A percentile compares a stretch with the other conserved stretches of the same genome.
Evolutionary conservation across 768 basidiomycete genomes (phyloP).

Genomic region (Mycena venus): DNA sequence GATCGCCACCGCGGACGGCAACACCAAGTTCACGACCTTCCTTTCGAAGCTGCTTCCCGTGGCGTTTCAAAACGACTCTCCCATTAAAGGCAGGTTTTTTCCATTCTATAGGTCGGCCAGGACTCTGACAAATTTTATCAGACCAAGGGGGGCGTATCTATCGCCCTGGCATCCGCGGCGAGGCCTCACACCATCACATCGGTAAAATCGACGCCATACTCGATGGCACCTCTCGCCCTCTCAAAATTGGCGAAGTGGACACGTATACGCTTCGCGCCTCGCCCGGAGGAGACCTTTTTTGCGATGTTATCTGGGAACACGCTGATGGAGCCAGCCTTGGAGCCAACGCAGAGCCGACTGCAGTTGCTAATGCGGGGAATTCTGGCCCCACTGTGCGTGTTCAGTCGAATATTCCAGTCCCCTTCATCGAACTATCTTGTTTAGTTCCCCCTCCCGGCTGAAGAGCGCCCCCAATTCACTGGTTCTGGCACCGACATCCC

Average conservation of each 20-base stretch:
- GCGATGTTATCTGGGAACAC: conserved; percentile 10
- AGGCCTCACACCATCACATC: background rate
- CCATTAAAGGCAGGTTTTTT: conserved; percentile 7
- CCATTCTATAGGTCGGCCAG: too few relatives aligned
- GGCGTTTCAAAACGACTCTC: conserved; percentile 5
- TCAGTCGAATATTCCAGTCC: too few relatives aligned
- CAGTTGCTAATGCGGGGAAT: too few relatives aligned
- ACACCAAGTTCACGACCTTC: background rate
- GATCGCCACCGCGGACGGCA: background rate
- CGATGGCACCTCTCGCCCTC: background rate
- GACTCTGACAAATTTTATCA: background rate
- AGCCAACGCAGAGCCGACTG: too few relatives aligned
- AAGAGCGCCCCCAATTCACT: background rate
- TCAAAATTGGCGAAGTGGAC: background rate
- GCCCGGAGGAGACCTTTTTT: background rate
- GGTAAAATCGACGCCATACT: conserved; percentile 8
- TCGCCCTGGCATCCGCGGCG: background rate
- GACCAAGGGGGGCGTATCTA: conserved; percentile 6
- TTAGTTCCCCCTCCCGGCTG: background rate
- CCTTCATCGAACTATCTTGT: too few relatives aligned
- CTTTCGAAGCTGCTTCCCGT: conserved; percentile 1
- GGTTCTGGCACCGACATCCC: background rate
- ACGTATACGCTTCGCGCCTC: background rate
- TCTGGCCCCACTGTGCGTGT: too few relatives aligned
- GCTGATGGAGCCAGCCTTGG: too few relatives aligned